Evolutionary conservation across 1,139 yeast species (phyloP).

Genomic region (Komagataea norvegica): DNA sequence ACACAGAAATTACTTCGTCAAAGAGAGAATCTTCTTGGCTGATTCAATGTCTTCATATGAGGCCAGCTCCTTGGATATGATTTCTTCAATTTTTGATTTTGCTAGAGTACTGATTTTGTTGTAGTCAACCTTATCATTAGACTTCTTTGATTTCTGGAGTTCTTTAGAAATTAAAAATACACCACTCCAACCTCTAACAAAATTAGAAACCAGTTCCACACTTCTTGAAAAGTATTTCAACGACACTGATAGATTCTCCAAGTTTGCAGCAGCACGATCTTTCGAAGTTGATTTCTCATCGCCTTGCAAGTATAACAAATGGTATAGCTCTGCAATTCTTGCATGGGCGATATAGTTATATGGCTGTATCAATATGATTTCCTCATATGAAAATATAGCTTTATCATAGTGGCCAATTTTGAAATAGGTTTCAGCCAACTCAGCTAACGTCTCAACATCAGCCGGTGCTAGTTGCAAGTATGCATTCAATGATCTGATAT

Average conservation of each 20-base stretch:
- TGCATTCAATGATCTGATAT: constrained; percentile 26
- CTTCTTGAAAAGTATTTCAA: constrained; percentile 60
- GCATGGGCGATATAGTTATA: constrained; percentile 69
- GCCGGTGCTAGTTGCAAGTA: constrained; percentile 44
- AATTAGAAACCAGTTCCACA: constrained; percentile 69
- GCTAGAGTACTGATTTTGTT: constrained; percentile 32
- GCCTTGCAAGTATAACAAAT: constrained; percentile 11
- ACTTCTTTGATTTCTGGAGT: constrained; percentile 22
- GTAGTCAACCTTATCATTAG: constrained; percentile 21
- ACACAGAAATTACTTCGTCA: neutral
- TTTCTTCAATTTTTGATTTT: constrained; percentile 30
- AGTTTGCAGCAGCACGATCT: constrained; percentile 3
- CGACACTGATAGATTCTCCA: constrained; percentile 11
- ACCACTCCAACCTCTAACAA: constrained; percentile 75
- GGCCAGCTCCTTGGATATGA: constrained; percentile 31
- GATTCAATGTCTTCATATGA: constrained; percentile 30
- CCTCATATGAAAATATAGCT: constrained; percentile 64
- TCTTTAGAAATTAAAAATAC: constrained; percentile 40
- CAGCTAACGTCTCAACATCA: constrained; percentile 76
- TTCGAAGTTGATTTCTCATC: constrained; percentile 4
- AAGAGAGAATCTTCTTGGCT: constrained; percentile 26
- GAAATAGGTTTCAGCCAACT: constrained; percentile 60
- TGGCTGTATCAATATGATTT: constrained; percentile 63
- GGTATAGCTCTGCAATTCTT: constrained; percentile 48
- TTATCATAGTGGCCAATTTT: constrained; percentile 60